Conservation (phyloP, 2,329 filamentous ascomycete species). For the Aspergillus ibericus region DNA sequence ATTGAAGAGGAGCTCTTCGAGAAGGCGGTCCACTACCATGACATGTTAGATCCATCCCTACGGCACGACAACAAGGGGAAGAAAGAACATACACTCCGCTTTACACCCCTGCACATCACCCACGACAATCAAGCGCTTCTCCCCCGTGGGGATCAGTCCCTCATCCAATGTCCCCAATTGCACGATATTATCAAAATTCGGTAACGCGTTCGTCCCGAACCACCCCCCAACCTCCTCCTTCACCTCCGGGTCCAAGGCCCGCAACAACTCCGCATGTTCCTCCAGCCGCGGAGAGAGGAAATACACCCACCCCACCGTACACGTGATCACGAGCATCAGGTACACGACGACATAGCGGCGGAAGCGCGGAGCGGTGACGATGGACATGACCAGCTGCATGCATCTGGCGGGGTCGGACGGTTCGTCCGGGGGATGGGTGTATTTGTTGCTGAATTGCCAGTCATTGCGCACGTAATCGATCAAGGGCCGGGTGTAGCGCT, state of each 20-base stretch:
- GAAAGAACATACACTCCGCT: constrained; percentile 54
- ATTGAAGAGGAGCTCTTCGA: constrained; percentile 67
- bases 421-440: constrained; percentile 21
- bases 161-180: constrained; percentile 53
- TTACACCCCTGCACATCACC: constrained; percentile 93
- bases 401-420: constrained; percentile 21
- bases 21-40: constrained; percentile 53
- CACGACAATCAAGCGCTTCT: constrained; percentile 70
- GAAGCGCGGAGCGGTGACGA: constrained; percentile 43
- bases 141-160: constrained; percentile 44
- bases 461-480: constrained; percentile 42
- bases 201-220: constrained; percentile 51
- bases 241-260: constrained; percentile 32
- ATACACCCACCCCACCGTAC: constrained; percentile 35
- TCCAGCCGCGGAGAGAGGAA: constrained; percentile 32
- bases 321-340: constrained; percentile 32
- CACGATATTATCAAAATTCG: constrained; percentile 51
- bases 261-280: constrained; percentile 32
- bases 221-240: constrained; percentile 33
- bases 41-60: background rate
- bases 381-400: constrained; percentile 29
- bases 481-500: constrained; percentile 31
- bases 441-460: constrained; percentile 34
- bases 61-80: background rate
- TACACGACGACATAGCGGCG: constrained; percentile 42